Evolutionary conservation across 805 yeast genomes (phyloP), one percentile per base, ranked within the genome.

Genomic region (Candida tibetensis): DNA sequence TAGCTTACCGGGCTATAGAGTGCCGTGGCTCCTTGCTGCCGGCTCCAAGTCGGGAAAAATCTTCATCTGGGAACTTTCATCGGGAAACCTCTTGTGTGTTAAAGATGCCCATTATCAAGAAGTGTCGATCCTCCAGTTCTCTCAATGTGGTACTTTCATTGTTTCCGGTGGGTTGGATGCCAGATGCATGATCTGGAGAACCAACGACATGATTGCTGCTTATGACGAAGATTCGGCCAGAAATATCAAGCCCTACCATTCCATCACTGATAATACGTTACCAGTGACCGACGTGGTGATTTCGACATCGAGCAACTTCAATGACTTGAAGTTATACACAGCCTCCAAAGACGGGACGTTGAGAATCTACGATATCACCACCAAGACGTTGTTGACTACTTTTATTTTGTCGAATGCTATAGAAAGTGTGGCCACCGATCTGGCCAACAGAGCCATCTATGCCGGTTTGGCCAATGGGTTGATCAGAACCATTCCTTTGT

Each of bases 41-140:
- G 89, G 91, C 42, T 72, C 93, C 37, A 55, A 68, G 41, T 53
- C 82, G n/a, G 98, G 98, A 9, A 76, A 81, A 47, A 45, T 93
- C 12, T 85, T 85, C 53, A 59, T 90, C 1, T 91, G 98, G 98
- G 95, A 88, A 50, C 55, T 90, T 36, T 60, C 72, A 7, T 82
- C 93, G 2, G 98, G 98, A 0, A 62, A 77, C 17, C 68, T 93
- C 32, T 53, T 90, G 17, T 69, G 76, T 32, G 95, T 79, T 3
- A 79, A 78, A 52, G 90, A 85, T 35, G 82, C 87, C 1, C 98
- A 91, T 63, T 91, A 87, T 58, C 97, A 91, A 61, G 69, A 73
- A 5, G 74, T 88, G 5, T 72, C 82, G 0, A 71, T 69, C 22
- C 57, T 91, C 25, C 71, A 69, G 46, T 78, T 85, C 50, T 65